A percentile compares a stretch with the other conserved stretches of the same genome.
These are phyloP conservation scores for Penicillium nordicum DNA, from an alignment of 2,329 filamentous ascomycete species.

Conservation along the genomic window DNA sequence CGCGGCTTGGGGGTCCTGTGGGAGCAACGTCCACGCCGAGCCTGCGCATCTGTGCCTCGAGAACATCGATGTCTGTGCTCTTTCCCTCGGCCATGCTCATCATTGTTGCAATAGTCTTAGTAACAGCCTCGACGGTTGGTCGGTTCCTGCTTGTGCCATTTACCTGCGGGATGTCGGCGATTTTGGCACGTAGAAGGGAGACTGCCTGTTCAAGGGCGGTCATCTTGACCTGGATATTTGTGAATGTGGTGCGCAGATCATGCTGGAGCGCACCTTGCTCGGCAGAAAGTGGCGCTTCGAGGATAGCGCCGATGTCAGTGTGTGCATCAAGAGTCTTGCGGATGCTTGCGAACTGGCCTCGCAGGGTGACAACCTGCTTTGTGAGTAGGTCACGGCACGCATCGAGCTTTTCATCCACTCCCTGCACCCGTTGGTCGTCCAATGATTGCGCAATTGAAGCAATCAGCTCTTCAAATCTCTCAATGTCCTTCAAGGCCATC, in stretches of 20 bases:
- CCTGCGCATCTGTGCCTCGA: conserved; percentile 81
- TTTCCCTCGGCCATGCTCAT: conserved; percentile 88
- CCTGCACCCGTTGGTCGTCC: conserved; percentile 64
- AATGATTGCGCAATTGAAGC: conserved; percentile 64
- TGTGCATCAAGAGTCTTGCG: conserved; percentile 69
- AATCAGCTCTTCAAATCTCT: conserved; percentile 63
- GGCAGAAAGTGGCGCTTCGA: conserved; percentile 71
- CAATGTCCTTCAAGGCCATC: conserved; percentile 74
- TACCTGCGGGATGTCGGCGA: conserved; percentile 57
- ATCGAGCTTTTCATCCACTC: conserved; percentile 66
- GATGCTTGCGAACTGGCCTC: conserved; percentile 73
- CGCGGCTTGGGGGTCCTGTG: conserved; percentile 28
- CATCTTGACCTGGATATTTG: conserved; percentile 69
- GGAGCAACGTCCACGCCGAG: conserved; percentile 51
- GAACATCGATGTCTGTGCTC: conserved; percentile 82
- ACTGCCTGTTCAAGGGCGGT: conserved; percentile 76
- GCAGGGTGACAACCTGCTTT: conserved; percentile 67
- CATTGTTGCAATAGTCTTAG: conserved; percentile 89
- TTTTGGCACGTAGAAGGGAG: conserved; percentile 72
- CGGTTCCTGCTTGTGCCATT: conserved; percentile 51
- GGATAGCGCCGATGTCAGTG: conserved; percentile 66
- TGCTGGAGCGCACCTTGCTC: conserved; percentile 82
- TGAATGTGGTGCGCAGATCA: conserved; percentile 74
- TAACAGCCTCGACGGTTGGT: conserved; percentile 87
- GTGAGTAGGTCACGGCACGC: conserved; percentile 63